Base-by-base conservation (phyloP, 225 moss, liverwort and hornwort species). In the Neckera pumila region DNA sequence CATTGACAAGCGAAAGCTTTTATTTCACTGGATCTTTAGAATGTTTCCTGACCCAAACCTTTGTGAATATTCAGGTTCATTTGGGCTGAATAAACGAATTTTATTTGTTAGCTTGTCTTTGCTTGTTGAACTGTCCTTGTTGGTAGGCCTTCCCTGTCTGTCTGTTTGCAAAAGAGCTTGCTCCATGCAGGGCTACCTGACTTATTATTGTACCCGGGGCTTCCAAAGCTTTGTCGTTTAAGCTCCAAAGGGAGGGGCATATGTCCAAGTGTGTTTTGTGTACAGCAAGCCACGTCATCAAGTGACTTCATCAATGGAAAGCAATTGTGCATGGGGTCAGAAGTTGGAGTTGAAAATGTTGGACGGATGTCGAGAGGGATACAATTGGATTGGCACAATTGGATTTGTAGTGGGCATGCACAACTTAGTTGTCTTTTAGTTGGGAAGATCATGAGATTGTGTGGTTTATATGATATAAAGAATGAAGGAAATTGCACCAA, bases 341-440 rank as follows among this genome's bases (percentile, higher is more conserved):
- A 59, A 13, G 17, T 19, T 30, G 12, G 30, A 18, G 4, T 31
- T 1, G 1, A 14, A 80, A 80, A 59, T 42, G 42, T 60, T 42
- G 42, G 42, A 30, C 0, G 0, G 10, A 56, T n/a, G n/a, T 17
- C 0, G 4, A n/a, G 16, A 54, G 56, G 17, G 16, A n/a, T 0
- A 2, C 27, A 57, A 79, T 26, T 57, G 38, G 17, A 26, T 56
- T 40, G 40, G 18, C n/a, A 2, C 27, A 57, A 79, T 47, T 8
- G 8, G 56, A 5, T 53, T 0, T 0, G 3, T 0, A 10, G 11
- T n/a, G 7, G 25, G 26, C 4, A 26, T 38, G 17, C 2, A 38
- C 12, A 40, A 26, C 1, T 40, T 58, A 13, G 28, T 58, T 79
- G 79, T 28, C 17, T 79, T 77, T 7, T 36, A 6, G 53, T 15